Evolutionary conservation across 805 yeast species (phyloP).

Genomic region (Wickerhamomyces canadensis): DNA sequence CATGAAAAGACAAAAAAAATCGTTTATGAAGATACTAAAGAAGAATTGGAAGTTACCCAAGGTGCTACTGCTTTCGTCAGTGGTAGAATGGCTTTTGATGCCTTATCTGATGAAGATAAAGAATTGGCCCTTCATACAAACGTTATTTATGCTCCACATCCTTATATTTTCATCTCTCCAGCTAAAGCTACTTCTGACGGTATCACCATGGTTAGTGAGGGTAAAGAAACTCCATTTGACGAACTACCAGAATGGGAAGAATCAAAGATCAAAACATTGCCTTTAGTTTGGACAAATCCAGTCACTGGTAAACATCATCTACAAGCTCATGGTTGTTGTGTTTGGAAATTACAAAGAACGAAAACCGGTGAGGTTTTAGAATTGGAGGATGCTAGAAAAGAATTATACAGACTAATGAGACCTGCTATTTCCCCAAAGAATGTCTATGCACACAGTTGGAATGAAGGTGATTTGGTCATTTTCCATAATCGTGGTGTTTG

Average conservation of each 20-base stretch:
- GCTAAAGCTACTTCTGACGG: conserved; percentile 85
- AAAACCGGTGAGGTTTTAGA: conserved; percentile 55
- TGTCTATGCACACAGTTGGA: conserved; percentile 81
- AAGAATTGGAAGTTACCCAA: conserved; percentile 60
- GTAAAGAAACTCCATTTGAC: conserved; percentile 60
- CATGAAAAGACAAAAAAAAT: conserved; percentile 56
- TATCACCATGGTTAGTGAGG: conserved; percentile 77
- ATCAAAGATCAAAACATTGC: conserved; percentile 67
- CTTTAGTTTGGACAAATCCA: conserved; percentile 91
- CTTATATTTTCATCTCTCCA: conserved; percentile 77
- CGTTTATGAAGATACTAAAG: conserved; percentile 61
- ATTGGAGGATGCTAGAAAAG: conserved; percentile 68
- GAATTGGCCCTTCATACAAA: conserved; percentile 70
- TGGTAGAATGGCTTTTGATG: conserved; percentile 73
- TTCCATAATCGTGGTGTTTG: conserved; percentile 87
- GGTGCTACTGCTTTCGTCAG: conserved; percentile 90
- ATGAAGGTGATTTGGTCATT: conserved; percentile 76
- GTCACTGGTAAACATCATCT: conserved; percentile 76
- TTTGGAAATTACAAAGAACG: conserved; percentile 51
- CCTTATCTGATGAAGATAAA: conserved; percentile 64
- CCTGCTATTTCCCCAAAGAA: conserved; percentile 74
- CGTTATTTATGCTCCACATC: conserved; percentile 89
- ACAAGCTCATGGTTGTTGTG: conserved; percentile 87
- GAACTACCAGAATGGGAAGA: conserved; percentile 82
- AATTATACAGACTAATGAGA: conserved; percentile 70